Base-by-base conservation (phyloP, 2,329 filamentous ascomycete species). In the Fusarium pseudograminearum region DNA sequence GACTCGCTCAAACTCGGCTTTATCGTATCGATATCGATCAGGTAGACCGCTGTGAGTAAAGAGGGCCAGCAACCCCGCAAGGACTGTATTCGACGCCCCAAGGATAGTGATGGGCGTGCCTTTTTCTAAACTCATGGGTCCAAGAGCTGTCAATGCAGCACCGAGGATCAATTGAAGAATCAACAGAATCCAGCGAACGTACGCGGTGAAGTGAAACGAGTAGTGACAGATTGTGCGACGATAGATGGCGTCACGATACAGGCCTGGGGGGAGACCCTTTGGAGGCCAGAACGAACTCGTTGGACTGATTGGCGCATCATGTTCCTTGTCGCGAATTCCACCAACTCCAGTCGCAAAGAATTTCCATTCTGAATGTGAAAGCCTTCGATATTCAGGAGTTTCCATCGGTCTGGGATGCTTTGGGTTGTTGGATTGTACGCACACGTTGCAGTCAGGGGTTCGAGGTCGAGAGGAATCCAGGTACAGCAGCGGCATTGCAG, bases 11-110 rank as follows among this genome's bases (percentile, higher is more conserved):
- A 86, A 86, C 71, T 86, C 83, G 30, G 81, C 79, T 68, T 81
- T 81, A 70, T 87, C 80, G 51, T 81, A 81, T 30, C 84, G 80
- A 67, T 86, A 86, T 10, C 84, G 77, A 63, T 86, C 83, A 4
- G 85, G 85, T 20, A 87, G 72, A 2, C 85, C 85, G 61, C 83
- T 86, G 71, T 87, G 87, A 75, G 86, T 84, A 60, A 87, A 70
- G 18, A 87, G 77, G 4, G 84, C 85, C 7, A 87, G 78, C 9
- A 86, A 71, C 3, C 85, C 85, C 10, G 85, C 83, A 41, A 82
- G 78, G 57, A 85, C 74, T 1, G 85, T 87, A 72, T 86, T 86
- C 60, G 81, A 70, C 8, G 83, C 84, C 2, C 83, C 85, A 10
- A 87, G 80, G n/a, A 82, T 63, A 4, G 85, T 86, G 57, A 87